phyloP scores from a whole-genome alignment of 495 filamentous ascomycete species.

The Aspergillus sclerotioniger region DNA sequence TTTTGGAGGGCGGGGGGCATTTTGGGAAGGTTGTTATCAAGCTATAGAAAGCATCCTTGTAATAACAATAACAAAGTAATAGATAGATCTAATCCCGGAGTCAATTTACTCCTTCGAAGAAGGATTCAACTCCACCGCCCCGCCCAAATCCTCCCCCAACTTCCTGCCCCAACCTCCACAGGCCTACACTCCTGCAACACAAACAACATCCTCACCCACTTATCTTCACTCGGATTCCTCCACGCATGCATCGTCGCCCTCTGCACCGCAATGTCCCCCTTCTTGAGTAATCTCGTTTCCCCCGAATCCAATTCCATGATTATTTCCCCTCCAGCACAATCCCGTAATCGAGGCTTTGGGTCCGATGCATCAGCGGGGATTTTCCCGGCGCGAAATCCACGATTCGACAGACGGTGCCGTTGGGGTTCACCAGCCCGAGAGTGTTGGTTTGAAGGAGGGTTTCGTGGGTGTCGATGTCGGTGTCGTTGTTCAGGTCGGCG shows the following conservation, averaged over 20 bases:
- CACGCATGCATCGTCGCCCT: constrained; percentile 53
- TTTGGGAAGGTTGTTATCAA: constrained; percentile 63
- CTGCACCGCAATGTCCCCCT: constrained; percentile 69
- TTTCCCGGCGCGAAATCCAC: constrained; percentile 66
- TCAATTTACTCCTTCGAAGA: neutral
- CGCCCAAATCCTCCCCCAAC: constrained; percentile 50
- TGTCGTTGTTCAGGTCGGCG: constrained; percentile 51
- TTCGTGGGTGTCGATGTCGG: constrained; percentile 41
- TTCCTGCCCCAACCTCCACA: constrained; percentile 40
- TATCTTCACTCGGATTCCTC: constrained; percentile 36
- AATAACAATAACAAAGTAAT: too few species aligned
- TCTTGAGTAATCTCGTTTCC: constrained; percentile 60
- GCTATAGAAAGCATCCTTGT: too few species aligned
- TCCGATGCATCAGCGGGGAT: constrained; percentile 66
- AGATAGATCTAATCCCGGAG: too few species aligned
- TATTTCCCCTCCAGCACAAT: constrained; percentile 73
- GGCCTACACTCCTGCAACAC: constrained; percentile 52
- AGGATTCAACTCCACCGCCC: constrained; percentile 15
- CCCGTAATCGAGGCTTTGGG: constrained; percentile 71
- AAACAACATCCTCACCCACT: constrained; percentile 59
- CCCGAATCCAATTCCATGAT: constrained; percentile 72
- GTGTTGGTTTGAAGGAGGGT: constrained; percentile 32
- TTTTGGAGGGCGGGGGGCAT: constrained; percentile 65
- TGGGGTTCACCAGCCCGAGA: constrained; percentile 51
- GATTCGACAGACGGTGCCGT: constrained; percentile 51